These are phyloP conservation scores for Spergularia marina DNA, from an alignment of 148 eudicot species.

Conservation along the genomic window DNA sequence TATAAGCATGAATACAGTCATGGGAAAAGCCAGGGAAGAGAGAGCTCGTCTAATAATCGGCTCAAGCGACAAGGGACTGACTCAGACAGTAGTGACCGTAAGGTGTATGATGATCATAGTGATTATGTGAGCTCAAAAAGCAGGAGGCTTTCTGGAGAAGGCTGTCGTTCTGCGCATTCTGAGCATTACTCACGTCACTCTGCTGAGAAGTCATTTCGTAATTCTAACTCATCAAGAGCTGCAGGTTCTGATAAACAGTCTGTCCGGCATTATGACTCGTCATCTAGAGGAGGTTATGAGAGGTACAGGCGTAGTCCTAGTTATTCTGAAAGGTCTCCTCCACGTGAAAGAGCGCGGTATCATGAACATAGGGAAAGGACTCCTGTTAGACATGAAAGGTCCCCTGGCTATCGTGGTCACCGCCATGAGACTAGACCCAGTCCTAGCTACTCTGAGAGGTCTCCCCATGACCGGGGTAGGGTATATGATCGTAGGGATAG, in stretches of 20 bases:
- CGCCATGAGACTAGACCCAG: constrained; percentile 35
- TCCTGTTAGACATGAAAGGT: constrained; percentile 52
- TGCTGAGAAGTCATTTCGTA: constrained; percentile 47
- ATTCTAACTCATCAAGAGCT: constrained; percentile 42
- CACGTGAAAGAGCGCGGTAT: constrained; percentile 58
- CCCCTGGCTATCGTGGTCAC: constrained; percentile 39
- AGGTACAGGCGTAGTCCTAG: constrained; percentile 62
- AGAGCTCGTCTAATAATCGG: constrained; percentile 47
- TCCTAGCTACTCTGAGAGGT: constrained; percentile 35
- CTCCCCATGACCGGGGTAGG: constrained; percentile 34
- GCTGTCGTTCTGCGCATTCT: constrained; percentile 36
- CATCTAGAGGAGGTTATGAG: constrained; percentile 51
- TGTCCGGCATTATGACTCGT: constrained; percentile 55
- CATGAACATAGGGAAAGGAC: constrained; percentile 57
- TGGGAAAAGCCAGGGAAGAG: constrained; percentile 56
- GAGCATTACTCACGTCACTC: constrained; percentile 53
- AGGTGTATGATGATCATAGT: constrained; percentile 49
- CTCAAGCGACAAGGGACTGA: constrained; percentile 68
- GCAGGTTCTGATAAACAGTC: constrained; percentile 53
- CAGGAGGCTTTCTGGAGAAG: constrained; percentile 66
- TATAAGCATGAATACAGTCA: constrained; percentile 45
- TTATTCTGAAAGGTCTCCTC: constrained; percentile 68
- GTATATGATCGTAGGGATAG: constrained; percentile 32
- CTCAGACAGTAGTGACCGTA: constrained; percentile 57
- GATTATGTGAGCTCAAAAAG: constrained; percentile 59